Percentiles rank a stretch among this genome's conserved stretches.
Evolutionary conservation across 441 rosid species (phyloP).

Genomic region (Isatis lusitanica): DNA sequence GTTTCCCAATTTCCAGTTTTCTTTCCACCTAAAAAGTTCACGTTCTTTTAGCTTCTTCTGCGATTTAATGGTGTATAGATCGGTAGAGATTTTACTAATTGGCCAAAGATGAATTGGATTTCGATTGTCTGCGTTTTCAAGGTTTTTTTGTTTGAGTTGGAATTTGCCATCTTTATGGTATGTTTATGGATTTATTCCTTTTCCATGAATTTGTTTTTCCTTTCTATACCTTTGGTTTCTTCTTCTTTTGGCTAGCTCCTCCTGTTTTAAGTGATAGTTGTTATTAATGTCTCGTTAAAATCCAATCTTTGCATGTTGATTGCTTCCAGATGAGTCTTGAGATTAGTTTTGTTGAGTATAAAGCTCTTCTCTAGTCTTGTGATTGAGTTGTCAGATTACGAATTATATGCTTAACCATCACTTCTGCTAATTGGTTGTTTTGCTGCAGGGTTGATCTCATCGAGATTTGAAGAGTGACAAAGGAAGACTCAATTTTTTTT

Average conservation of each 20-base stretch:
- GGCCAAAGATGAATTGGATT: neutral
- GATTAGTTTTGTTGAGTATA: neutral
- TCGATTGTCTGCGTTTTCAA: neutral
- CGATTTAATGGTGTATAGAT: conserved; percentile 10
- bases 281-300: neutral
- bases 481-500: conserved; percentile 10
- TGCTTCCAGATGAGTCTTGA: conserved; percentile 4
- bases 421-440: neutral
- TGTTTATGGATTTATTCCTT: neutral
- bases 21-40: neutral
- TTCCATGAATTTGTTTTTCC: neutral
- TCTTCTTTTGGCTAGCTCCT: neutral
- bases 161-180: conserved; percentile 5
- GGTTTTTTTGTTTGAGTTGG: conserved; percentile 5
- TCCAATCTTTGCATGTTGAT: conserved; percentile 26
- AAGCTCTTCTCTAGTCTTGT: neutral
- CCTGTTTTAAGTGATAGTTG: neutral
- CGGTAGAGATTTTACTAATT: neutral
- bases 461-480: conserved; percentile 33
- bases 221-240: too few species aligned
- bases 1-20: neutral
- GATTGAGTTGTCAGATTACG: neutral
- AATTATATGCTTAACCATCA: neutral
- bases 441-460: conserved; percentile 34
- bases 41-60: neutral